These are phyloP conservation scores for Ophiocordyceps camponoti-rufipedis DNA, from an alignment of 2,329 filamentous ascomycete species.

Conservation along the genomic window DNA sequence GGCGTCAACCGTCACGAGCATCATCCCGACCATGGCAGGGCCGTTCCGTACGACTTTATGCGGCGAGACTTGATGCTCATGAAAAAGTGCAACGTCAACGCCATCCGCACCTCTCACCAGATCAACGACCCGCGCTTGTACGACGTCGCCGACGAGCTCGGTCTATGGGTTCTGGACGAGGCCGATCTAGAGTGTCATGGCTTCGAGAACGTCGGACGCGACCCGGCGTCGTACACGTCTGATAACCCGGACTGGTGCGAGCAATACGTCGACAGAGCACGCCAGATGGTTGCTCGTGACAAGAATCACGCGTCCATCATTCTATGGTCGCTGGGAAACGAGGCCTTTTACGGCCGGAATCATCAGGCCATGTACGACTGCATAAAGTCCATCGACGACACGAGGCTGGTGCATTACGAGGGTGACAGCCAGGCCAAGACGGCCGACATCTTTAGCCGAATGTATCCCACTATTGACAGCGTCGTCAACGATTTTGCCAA, in stretches of 20 bases:
- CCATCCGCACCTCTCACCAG: constrained; percentile 50
- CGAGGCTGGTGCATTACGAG: constrained; percentile 47
- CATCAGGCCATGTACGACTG: constrained; percentile 49
- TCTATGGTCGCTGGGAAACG: constrained; percentile 57
- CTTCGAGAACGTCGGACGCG: constrained; percentile 21
- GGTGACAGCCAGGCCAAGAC: constrained; percentile 37
- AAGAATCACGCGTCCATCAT: constrained; percentile 46
- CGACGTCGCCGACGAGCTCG: constrained; percentile 43
- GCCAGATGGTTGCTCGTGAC: constrained; percentile 42
- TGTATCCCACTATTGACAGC: constrained; percentile 40
- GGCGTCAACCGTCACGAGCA: constrained; percentile 58
- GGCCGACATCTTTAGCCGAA: constrained; percentile 45
- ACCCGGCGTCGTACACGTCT: constrained; percentile 25
- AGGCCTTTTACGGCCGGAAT: constrained; percentile 52
- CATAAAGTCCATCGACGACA: constrained; percentile 36
- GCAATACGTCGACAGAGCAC: constrained; percentile 48
- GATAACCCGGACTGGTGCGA: constrained; percentile 43
- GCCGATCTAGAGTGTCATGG: constrained; percentile 37
- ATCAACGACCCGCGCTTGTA: constrained; percentile 42
- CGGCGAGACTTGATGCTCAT: constrained; percentile 42
- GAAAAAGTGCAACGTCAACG: constrained; percentile 54
- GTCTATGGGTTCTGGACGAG: constrained; percentile 44
- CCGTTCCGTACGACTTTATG: constrained; percentile 43
- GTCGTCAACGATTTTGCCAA: constrained; percentile 20
- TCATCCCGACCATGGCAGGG: constrained; percentile 41